These are phyloP conservation scores for Quercus tomentella DNA, from an alignment of 331 rosid genomes.

Conservation along the genomic window DNA sequence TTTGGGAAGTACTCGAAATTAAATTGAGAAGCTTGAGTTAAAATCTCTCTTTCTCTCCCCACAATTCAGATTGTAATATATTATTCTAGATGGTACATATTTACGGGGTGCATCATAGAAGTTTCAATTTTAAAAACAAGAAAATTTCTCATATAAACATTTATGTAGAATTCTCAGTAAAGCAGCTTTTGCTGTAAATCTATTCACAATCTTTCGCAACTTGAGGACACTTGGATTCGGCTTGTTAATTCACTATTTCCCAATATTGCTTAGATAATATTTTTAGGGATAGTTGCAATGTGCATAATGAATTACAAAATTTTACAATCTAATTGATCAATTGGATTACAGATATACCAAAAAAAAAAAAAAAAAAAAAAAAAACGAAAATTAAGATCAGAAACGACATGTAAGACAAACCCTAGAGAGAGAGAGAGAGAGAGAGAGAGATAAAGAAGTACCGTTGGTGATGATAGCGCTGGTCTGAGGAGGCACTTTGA, in stretches of 20 bases:
- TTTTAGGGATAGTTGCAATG: no score
- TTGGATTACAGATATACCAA: not conserved
- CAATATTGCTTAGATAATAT: no score
- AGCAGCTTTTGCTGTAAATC: not conserved
- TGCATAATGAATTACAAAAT: no score
- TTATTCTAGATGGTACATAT: not conserved
- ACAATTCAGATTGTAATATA: not conserved
- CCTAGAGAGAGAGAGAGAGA: not conserved
- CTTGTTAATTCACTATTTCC: not conserved
- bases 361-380: not conserved
- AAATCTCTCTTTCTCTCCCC: not conserved
- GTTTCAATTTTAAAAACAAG: not conserved
- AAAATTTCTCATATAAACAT: not conserved
- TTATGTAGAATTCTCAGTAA: not conserved
- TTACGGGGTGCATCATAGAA: not conserved
- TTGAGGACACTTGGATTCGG: not conserved
- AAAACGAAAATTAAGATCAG: not conserved
- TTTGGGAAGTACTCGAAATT: not conserved
- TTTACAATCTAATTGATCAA: no score
- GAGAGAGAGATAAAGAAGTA: conserved; percentile 3
- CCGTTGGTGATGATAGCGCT: conserved; percentile 99
- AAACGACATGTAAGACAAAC: not conserved
- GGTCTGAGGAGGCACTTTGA: conserved; percentile 99
- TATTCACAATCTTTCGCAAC: not conserved
- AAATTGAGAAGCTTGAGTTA: not conserved